Evolutionary conservation across 2,329 filamentous ascomycete genomes (phyloP).

Genomic region (Fonsecaea pedrosoi): DNA sequence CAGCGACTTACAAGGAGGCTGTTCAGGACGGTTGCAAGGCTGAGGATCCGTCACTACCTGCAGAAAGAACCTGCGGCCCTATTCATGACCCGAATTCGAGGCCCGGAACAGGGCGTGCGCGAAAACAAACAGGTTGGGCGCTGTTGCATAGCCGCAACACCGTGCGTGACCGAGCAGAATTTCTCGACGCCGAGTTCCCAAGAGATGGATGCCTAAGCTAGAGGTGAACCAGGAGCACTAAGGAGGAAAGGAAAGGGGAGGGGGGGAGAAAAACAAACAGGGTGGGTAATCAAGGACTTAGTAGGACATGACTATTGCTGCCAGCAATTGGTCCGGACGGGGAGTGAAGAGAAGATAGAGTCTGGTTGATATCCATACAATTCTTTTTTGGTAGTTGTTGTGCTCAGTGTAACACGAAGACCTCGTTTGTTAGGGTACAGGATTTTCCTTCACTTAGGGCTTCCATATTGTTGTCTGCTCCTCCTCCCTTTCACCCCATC

Average conservation of each 20-base stretch:
- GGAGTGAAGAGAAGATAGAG: neutral
- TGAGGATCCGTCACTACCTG: neutral
- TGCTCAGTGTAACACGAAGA: neutral
- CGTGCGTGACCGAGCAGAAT: neutral
- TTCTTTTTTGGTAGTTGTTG: neutral
- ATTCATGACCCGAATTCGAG: neutral
- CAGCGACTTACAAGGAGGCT: neutral
- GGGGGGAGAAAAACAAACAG: neutral
- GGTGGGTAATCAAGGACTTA: neutral
- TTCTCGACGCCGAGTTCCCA: neutral
- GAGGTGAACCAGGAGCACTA: neutral
- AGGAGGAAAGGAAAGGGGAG: neutral
- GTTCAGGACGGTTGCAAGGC: neutral
- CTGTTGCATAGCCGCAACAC: neutral
- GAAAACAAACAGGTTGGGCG: too few relatives aligned
- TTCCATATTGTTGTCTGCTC: constrained; percentile 4
- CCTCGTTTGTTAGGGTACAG: constrained; percentile 7
- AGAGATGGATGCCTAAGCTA: neutral
- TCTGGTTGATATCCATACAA: neutral
- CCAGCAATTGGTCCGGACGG: neutral
- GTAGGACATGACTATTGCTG: neutral
- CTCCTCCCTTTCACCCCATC: too few relatives aligned
- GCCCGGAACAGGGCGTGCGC: neutral
- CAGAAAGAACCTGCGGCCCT: neutral
- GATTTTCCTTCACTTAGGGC: constrained; percentile 11